Evolutionary conservation across 1,284 basidiomycete species (phyloP).

Genomic region (Lentinula novae-zelandiae): DNA sequence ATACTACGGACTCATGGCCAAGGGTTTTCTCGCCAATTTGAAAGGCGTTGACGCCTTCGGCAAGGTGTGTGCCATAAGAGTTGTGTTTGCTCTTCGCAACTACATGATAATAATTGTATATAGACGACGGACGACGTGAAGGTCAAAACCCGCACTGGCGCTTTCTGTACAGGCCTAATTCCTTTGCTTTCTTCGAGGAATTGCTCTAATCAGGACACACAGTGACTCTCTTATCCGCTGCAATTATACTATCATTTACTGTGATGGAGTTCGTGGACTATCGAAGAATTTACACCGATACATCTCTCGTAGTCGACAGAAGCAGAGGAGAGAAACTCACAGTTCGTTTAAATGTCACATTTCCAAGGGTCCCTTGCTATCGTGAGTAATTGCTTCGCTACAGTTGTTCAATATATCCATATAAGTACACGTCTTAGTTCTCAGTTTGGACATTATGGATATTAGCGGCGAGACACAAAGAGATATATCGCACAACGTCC

Average conservation of each 20-base stretch:
- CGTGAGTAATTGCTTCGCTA: slow-evolving; percentile 45
- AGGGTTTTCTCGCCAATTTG: slow-evolving; percentile 67
- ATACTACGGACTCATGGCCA: slow-evolving; percentile 51
- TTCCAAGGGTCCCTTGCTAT: slow-evolving; percentile 97
- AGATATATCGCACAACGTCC: slow-evolving; percentile 86
- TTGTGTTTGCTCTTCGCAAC: slow-evolving; percentile 7
- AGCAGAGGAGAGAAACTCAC: slow-evolving; percentile 93
- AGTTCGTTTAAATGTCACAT: slow-evolving; percentile 91
- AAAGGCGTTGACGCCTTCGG: slow-evolving; percentile 97
- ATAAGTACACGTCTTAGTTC: slow-evolving; percentile 46
- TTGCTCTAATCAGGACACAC: slow-evolving; percentile 1
- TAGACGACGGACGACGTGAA: slow-evolving; percentile 98
- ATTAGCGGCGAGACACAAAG: slow-evolving; percentile 94
- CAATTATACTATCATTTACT: slow-evolving; percentile 89
- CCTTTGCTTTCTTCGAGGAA: slow-evolving; percentile 6
- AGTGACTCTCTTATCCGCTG: slow-evolving; percentile 92
- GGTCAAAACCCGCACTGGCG: slow-evolving; percentile 93
- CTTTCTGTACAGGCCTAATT: slow-evolving; percentile 62
- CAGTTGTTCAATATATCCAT: slow-evolving; percentile 17
- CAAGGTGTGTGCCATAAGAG: slow-evolving; percentile 61
- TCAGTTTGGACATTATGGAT: slow-evolving; percentile 97
- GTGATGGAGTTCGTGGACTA: slow-evolving; percentile 97
- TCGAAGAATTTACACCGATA: slow-evolving; percentile 81
- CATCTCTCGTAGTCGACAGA: slow-evolving; percentile 89
- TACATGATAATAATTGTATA: slow-evolving; percentile 10